Evolutionary conservation across 768 basidiomycete species (phyloP).

Genomic region (Suillus brevipes): DNA sequence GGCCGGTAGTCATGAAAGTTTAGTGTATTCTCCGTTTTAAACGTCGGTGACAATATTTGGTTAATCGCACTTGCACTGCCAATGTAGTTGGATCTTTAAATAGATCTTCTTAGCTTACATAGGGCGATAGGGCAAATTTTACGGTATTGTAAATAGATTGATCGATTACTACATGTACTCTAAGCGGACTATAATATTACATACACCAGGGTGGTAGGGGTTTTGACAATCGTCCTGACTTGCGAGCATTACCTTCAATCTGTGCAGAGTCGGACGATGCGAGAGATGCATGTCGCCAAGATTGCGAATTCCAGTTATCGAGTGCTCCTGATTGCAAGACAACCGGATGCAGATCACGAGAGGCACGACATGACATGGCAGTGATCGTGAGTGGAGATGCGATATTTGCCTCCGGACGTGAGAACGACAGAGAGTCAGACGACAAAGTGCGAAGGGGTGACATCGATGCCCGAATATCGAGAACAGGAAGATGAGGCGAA

Average conservation of each 20-base stretch:
- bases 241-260: constrained; percentile 13
- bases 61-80: background rate
- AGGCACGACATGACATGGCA: background rate
- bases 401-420: background rate
- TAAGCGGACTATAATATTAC: constrained; percentile 7
- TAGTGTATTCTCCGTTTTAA: background rate
- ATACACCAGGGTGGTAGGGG: constrained; percentile 23
- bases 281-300: background rate
- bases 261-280: background rate
- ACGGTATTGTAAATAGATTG: background rate
- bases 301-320: background rate
- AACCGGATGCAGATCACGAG: background rate
- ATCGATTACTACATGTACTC: background rate
- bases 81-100: background rate
- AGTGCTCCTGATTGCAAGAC: background rate
- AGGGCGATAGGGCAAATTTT: background rate
- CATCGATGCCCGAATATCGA: background rate
- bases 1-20: background rate
- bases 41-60: background rate
- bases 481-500: background rate
- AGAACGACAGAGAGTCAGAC: background rate
- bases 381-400: background rate
- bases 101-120: background rate
- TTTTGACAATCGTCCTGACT: constrained; percentile 27
- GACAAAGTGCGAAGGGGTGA: background rate